Evolutionary conservation across 1,284 basidiomycete genomes (phyloP).

Genomic region (Agaricales sp.): DNA sequence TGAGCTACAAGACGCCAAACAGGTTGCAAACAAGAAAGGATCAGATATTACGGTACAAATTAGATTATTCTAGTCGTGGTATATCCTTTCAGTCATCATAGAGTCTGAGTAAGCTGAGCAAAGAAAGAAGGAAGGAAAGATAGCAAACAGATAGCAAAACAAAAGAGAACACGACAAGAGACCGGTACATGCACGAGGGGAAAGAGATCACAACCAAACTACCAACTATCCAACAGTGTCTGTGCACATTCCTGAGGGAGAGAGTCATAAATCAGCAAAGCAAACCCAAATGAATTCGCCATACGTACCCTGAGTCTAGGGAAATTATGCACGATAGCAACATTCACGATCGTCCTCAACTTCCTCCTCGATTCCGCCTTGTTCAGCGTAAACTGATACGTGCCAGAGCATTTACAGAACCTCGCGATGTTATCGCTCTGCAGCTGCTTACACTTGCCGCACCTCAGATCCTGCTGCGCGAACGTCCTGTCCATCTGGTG

Average conservation of each 20-base stretch:
- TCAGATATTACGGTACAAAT: too few species aligned
- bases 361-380: constrained; percentile 62
- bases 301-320: constrained; percentile 48
- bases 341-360: constrained; percentile 73
- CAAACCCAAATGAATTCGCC: neutral
- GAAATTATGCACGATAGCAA: constrained; percentile 66
- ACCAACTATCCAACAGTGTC: constrained; percentile 36
- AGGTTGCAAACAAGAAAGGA: too few species aligned
- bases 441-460: constrained; percentile 82
- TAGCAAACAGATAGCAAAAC: too few species aligned
- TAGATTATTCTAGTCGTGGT: too few species aligned
- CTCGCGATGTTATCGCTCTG: constrained; percentile 80
- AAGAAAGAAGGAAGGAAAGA: too few species aligned
- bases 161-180: too few species aligned
- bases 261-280: constrained; percentile 5
- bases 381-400: constrained; percentile 62
- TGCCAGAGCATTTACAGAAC: constrained; percentile 84
- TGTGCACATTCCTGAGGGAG: constrained; percentile 50
- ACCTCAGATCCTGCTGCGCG: constrained; percentile 84
- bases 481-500: constrained; percentile 66
- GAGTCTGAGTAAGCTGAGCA: too few species aligned
- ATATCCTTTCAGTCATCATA: too few species aligned
- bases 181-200: too few species aligned
- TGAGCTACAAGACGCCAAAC: too few species aligned
- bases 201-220: too few species aligned